These are phyloP conservation scores for Pythium grandisporangium DNA, from an alignment of 352 stramenopile species.

Conservation along the genomic window DNA sequence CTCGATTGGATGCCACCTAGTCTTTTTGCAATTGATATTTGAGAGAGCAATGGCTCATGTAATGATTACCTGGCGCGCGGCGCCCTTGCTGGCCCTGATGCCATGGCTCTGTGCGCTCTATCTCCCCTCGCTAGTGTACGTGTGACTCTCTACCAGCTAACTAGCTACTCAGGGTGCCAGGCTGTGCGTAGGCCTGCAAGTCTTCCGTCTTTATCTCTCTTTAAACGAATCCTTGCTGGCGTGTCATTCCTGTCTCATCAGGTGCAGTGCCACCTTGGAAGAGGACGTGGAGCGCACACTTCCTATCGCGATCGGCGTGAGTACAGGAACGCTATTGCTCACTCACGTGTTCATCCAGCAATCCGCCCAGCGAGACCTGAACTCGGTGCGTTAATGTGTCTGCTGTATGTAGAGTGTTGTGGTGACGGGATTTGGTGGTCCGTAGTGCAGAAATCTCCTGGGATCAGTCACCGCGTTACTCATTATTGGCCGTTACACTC, in stretches of 20 bases:
- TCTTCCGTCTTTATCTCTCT: neutral
- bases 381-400: no score
- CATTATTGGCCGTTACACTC: conserved; percentile 19
- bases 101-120: conserved; percentile 10
- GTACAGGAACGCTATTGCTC: no score
- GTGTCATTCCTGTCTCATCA: neutral
- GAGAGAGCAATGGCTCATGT: neutral
- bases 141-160: neutral
- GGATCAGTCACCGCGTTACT: conserved; percentile 17
- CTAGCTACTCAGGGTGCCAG: neutral
- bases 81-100: conserved; percentile 7
- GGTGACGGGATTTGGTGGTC: no score
- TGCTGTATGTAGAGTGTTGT: no score
- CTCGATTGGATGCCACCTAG: no score
- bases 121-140: conserved; percentile 11
- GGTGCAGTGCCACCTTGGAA: conserved; percentile 22
- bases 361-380: no score
- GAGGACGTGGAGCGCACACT: conserved; percentile 33
- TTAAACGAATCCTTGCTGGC: no score
- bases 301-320: conserved; percentile 20
- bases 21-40: no score
- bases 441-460: no score
- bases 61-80: conserved; percentile 5
- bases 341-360: no score
- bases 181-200: no score